These are phyloP conservation scores for Trichoderma atroviride DNA, from an alignment of 2,329 filamentous ascomycete genomes.

Conservation along the genomic window DNA sequence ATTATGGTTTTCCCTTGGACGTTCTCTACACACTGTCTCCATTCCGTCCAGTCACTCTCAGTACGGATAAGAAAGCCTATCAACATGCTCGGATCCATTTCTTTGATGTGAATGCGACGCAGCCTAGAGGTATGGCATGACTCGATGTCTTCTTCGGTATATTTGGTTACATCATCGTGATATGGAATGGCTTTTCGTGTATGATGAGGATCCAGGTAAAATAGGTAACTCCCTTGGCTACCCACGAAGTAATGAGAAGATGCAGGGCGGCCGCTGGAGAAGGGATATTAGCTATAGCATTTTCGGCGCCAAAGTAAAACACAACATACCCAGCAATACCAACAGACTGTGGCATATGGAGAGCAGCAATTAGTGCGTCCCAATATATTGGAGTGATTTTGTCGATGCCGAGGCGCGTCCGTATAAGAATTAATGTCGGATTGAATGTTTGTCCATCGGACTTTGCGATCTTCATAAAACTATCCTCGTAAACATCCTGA, in stretches of 20 bases:
- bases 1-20: slow-evolving; percentile 84
- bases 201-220: slow-evolving; percentile 93
- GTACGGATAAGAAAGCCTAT: slow-evolving; percentile 87
- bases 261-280: slow-evolving; percentile 78
- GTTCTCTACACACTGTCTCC: slow-evolving; percentile 75
- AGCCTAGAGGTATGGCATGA: slow-evolving; percentile 87
- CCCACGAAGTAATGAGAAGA: slow-evolving; percentile 72
- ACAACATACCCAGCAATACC: slow-evolving; percentile 83
- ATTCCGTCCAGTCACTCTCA: slow-evolving; percentile 80
- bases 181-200: slow-evolving; percentile 75
- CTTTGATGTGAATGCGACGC: slow-evolving; percentile 77
- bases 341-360: slow-evolving; percentile 90
- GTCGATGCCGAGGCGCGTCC: slow-evolving; percentile 88
- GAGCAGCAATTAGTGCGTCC: slow-evolving; percentile 81
- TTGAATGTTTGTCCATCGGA: slow-evolving; percentile 67
- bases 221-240: slow-evolving; percentile 72
- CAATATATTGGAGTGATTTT: slow-evolving; percentile 94
- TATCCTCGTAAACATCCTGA: slow-evolving; percentile 90
- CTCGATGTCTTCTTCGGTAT: slow-evolving; percentile 72
- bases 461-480: slow-evolving; percentile 76
- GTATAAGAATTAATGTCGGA: slow-evolving; percentile 86
- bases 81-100: slow-evolving; percentile 98
- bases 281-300: not conserved
- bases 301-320: not conserved
- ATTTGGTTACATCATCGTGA: slow-evolving; percentile 57